Evolutionary conservation across 2,329 filamentous ascomycete species (phyloP).

Genomic region (Fusarium papillatum): DNA sequence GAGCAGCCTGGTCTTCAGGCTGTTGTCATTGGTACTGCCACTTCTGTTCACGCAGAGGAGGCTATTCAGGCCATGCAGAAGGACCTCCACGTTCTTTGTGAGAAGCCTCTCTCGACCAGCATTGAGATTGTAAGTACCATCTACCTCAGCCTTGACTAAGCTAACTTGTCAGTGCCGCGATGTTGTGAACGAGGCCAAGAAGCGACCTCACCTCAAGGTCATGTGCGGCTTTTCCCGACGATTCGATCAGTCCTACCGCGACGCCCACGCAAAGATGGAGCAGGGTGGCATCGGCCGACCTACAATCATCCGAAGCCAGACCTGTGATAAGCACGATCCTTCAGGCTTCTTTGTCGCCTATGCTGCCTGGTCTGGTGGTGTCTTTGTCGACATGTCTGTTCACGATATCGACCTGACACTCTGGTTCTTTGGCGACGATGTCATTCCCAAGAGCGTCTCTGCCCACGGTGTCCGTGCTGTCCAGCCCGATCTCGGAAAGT

Average conservation of each 20-base stretch:
- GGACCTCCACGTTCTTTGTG: slow-evolving; percentile 69
- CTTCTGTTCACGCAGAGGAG: slow-evolving; percentile 69
- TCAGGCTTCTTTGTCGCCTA: slow-evolving; percentile 78
- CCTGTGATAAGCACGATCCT: slow-evolving; percentile 76
- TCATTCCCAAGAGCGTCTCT: slow-evolving; percentile 44
- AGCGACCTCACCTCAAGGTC: slow-evolving; percentile 71
- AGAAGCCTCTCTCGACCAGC: slow-evolving; percentile 71
- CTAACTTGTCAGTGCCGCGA: slow-evolving; percentile 8
- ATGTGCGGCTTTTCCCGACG: slow-evolving; percentile 55
- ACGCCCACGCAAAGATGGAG: slow-evolving; percentile 66
- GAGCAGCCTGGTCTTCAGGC: slow-evolving; percentile 53
- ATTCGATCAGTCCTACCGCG: slow-evolving; percentile 75
- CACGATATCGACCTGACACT: slow-evolving; percentile 69
- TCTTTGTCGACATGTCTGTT: slow-evolving; percentile 79
- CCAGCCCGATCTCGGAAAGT: slow-evolving; percentile 43
- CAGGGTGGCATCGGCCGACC: slow-evolving; percentile 70
- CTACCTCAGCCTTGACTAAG: neutral
- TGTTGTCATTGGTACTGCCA: slow-evolving; percentile 56
- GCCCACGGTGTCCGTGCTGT: slow-evolving; percentile 47
- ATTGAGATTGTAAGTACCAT: slow-evolving; percentile 36
- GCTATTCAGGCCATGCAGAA: slow-evolving; percentile 68
- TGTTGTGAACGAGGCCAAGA: slow-evolving; percentile 28
- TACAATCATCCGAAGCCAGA: slow-evolving; percentile 74
- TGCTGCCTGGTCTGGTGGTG: slow-evolving; percentile 74
- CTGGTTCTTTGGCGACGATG: slow-evolving; percentile 50